Base-by-base conservation (phyloP, 176 grass and related monocot genomes). In the Oryza rufipogon region DNA sequence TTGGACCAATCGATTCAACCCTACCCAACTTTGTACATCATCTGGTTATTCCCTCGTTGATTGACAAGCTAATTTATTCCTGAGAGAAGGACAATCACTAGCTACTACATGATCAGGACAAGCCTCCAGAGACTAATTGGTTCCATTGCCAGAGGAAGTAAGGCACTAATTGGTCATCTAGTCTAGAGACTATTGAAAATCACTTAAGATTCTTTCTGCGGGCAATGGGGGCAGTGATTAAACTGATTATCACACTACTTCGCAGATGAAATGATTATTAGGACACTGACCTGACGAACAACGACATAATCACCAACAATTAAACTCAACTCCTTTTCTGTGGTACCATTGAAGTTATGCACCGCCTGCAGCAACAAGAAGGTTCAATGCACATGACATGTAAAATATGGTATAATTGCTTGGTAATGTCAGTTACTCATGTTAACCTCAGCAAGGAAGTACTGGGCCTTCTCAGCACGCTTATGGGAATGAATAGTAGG, bases 261-360 rank as follows among this genome's bases (percentile, higher is more conserved):
- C 20, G 66, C 20, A 81, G 33, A 12, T 30, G 42, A 84, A 77
- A 44, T 16, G 64, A 56, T 71, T 33, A 64, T 72, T n/a, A 83
- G 22, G 36, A 79, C 84, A 83, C 87, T 74, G 65, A 98, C 96
- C 91, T 98, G 92, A 41, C 96, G 87, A 84, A 99, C 93, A 69
- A 99, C 96, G 86, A 99, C 96, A 91, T 99, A 96, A 75, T 99
- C 96, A 26, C 96, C 93, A 15, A 85, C 86, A 78, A 99, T 95
- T 82, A 99, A 94, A 79, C 93, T 96, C 64, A 99, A 78, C 83
- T 99, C 96, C 71, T 88, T 99, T 56, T 94, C 93, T 41, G 90
- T 89, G 39, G 90, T 68, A 81, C 90, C 93, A 87, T 94, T 99
- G 74, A 96, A 99, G 75, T 91, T 95, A 85, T 96, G 85, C 71